Evolutionary conservation across 2,329 filamentous ascomycete species (phyloP).

Genomic region (Furcasterigmium furcatum): DNA sequence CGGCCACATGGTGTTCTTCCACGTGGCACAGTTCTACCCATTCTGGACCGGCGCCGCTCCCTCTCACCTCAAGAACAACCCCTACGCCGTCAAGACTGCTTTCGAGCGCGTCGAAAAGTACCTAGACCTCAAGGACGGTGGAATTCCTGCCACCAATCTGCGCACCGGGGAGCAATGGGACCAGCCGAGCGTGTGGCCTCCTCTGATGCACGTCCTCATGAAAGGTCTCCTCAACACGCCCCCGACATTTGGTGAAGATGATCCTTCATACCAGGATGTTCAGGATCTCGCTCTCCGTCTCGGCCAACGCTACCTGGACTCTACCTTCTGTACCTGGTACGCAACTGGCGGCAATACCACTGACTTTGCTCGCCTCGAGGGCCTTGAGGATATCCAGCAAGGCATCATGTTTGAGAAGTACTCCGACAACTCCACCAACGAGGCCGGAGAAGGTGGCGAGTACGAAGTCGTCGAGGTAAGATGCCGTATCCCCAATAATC

Average conservation of each 20-base stretch:
- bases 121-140: conserved; percentile 50
- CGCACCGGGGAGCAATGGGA: conserved; percentile 66
- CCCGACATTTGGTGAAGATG: conserved; percentile 47
- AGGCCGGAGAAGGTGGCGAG: conserved; percentile 62
- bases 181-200: conserved; percentile 68
- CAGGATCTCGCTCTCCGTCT: conserved; percentile 55
- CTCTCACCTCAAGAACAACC: conserved; percentile 51
- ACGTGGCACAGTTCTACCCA: conserved; percentile 60
- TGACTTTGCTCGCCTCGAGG: conserved; percentile 45
- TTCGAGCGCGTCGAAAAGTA: conserved; percentile 51
- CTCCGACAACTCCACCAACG: conserved; percentile 55
- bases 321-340: conserved; percentile 67
- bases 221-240: conserved; percentile 58
- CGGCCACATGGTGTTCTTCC: conserved; percentile 55
- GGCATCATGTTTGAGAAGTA: conserved; percentile 74
- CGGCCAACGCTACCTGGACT: conserved; percentile 64
- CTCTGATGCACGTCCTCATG: conserved; percentile 63
- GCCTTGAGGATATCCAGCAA: conserved; percentile 30
- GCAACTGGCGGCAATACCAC: conserved; percentile 61
- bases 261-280: conserved; percentile 50
- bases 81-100: conserved; percentile 50
- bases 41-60: conserved; percentile 68
- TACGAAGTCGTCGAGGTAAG: conserved; percentile 60
- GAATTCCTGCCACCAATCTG: conserved; percentile 60
- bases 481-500: no score